Evolutionary conservation across 192 early-diverging fungal genomes (phyloP).

Genomic region (Coemansia sp.): DNA sequence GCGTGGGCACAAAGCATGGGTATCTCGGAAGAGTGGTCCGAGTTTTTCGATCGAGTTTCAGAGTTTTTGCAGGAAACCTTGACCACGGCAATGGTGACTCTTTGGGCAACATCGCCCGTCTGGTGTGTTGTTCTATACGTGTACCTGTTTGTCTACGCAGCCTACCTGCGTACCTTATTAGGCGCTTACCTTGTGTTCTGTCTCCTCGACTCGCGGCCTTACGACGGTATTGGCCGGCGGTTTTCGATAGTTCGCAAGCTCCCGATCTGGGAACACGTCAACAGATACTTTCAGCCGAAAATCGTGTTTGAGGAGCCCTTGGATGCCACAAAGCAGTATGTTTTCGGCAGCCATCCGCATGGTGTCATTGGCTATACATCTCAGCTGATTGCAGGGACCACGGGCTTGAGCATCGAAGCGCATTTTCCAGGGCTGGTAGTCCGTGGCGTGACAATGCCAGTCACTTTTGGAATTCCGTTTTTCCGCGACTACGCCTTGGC

Average conservation of each 20-base stretch:
- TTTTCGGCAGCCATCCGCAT: slow-evolving; percentile 92
- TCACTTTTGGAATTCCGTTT: slow-evolving; percentile 84
- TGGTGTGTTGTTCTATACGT: slow-evolving; percentile 60
- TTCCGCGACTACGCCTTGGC: slow-evolving; percentile 82
- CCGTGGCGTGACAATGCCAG: slow-evolving; percentile 76
- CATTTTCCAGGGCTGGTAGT: slow-evolving; percentile 79
- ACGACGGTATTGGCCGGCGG: slow-evolving; percentile 72
- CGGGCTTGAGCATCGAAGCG: slow-evolving; percentile 72
- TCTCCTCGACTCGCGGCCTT: slow-evolving; percentile 72
- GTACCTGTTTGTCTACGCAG: slow-evolving; percentile 58
- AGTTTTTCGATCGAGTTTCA: slow-evolving; percentile 14
- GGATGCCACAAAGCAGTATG: slow-evolving; percentile 80
- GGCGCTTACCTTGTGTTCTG: slow-evolving; percentile 78
- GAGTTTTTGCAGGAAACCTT: slow-evolving; percentile 29
- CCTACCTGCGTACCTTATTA: slow-evolving; percentile 58
- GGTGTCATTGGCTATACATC: slow-evolving; percentile 86
- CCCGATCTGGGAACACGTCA: slow-evolving; percentile 73
- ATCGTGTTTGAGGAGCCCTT: slow-evolving; percentile 82
- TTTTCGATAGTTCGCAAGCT: slow-evolving; percentile 54
- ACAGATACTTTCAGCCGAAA: slow-evolving; percentile 76
- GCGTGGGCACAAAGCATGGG: slow-evolving; percentile 8
- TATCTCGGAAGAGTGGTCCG: slow-evolving; percentile 25
- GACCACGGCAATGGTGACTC: slow-evolving; percentile 45
- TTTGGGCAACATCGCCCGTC: slow-evolving; percentile 40
- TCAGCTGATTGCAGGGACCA: slow-evolving; percentile 78